Evolutionary conservation across 192 early-diverging fungal genomes (phyloP).

Genomic region (Chytriomyces sp.): DNA sequence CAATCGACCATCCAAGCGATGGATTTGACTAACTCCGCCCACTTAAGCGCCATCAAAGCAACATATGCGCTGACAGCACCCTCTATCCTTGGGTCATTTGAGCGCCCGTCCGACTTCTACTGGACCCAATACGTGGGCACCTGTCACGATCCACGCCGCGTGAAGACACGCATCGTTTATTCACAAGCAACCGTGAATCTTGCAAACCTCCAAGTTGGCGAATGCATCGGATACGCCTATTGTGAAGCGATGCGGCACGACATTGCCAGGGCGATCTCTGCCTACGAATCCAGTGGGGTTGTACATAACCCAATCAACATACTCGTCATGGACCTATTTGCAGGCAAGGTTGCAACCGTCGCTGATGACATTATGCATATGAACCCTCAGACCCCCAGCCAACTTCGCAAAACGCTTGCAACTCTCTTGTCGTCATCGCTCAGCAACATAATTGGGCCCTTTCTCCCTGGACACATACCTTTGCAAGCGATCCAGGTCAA

Average conservation of each 20-base stretch:
- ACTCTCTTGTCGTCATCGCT: background rate
- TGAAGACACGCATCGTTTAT: background rate
- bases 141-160: background rate
- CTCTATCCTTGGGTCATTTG: background rate
- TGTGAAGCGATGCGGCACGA: slow-evolving; percentile 4
- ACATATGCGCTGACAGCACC: background rate
- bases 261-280: background rate
- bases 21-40: background rate
- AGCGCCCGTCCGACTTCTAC: background rate
- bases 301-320: background rate
- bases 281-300: background rate
- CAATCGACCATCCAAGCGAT: background rate
- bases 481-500: background rate
- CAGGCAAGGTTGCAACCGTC: background rate
- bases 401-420: background rate
- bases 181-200: background rate
- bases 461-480: background rate
- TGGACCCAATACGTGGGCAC: slow-evolving; percentile 6
- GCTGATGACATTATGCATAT: background rate
- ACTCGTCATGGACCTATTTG: background rate
- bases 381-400: background rate
- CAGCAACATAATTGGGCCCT: background rate
- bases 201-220: background rate
- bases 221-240: background rate
- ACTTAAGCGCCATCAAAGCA: background rate